phyloP scores from a whole-genome alignment of 495 filamentous ascomycete species.

The Aspergillus carlsbadensis region DNA sequence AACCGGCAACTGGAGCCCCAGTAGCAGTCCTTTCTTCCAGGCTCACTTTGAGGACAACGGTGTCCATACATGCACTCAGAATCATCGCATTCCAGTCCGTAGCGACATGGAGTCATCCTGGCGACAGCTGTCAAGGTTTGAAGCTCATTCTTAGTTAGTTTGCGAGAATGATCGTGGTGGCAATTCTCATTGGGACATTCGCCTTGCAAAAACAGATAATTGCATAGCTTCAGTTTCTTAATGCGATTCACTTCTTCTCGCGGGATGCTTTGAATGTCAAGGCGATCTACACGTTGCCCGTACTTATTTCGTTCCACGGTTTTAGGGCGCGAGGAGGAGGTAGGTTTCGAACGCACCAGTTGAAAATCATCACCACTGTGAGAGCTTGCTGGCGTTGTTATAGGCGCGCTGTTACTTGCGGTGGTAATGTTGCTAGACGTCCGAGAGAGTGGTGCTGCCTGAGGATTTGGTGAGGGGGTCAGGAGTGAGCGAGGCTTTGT shows the following conservation, averaged over 20 bases:
- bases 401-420: constrained; percentile 35
- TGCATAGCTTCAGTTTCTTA: constrained; percentile 78
- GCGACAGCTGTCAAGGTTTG: constrained; percentile 67
- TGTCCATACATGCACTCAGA: constrained; percentile 86
- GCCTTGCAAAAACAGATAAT: constrained; percentile 75
- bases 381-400: constrained; percentile 33
- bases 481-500: constrained; percentile 33
- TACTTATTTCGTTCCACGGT: constrained; percentile 66
- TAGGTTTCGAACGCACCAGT: constrained; percentile 50
- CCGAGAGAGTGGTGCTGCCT: constrained; percentile 35
- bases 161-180: constrained; percentile 73
- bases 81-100: constrained; percentile 71
- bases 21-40: constrained; percentile 50
- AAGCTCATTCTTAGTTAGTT: constrained; percentile 64
- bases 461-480: constrained; percentile 45
- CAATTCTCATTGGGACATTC: constrained; percentile 73
- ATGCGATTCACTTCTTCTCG: constrained; percentile 58
- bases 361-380: constrained; percentile 36
- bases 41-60: constrained; percentile 49
- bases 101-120: constrained; percentile 75
- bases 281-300: constrained; percentile 69
- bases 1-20: constrained; percentile 54
- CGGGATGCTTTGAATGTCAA: constrained; percentile 52
- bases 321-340: constrained; percentile 50
- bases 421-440: constrained; percentile 43